These are phyloP conservation scores for Dichotomopilus funicola DNA, from an alignment of 2,329 filamentous ascomycete genomes.

Conservation along the genomic window DNA sequence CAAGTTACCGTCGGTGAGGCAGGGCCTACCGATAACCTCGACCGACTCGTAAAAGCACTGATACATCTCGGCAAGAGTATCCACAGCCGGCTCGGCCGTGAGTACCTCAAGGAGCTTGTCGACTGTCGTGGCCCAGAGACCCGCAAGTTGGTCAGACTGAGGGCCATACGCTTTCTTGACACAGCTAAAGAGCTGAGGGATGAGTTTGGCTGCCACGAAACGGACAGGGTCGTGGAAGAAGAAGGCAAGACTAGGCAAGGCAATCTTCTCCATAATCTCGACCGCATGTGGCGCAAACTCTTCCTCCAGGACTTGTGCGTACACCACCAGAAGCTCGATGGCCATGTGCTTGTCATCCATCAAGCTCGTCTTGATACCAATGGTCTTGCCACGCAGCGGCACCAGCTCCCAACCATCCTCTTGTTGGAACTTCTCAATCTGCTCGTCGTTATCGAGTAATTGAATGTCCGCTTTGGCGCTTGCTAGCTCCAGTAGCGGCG, in stretches of 20 bases:
- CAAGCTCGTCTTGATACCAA: slow-evolving; percentile 93
- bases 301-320: slow-evolving; percentile 89
- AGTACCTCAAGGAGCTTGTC: slow-evolving; percentile 91
- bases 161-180: slow-evolving; percentile 88
- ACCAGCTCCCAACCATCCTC: slow-evolving; percentile 98
- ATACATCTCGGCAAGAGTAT: slow-evolving; percentile 97
- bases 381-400: slow-evolving; percentile 93
- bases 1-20: slow-evolving; percentile 74
- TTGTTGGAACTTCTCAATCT: slow-evolving; percentile 84
- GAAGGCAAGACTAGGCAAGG: slow-evolving; percentile 86
- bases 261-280: slow-evolving; percentile 95
- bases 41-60: slow-evolving; percentile 99
- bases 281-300: slow-evolving; percentile 87
- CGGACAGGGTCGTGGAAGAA: slow-evolving; percentile 99
- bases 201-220: slow-evolving; percentile 88
- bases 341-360: slow-evolving; percentile 99
- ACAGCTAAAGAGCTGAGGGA: slow-evolving; percentile 86
- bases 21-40: slow-evolving; percentile 84
- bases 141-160: slow-evolving; percentile 69
- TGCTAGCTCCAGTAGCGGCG: slow-evolving; percentile 82
- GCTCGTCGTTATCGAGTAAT: slow-evolving; percentile 88
- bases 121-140: slow-evolving; percentile 77
- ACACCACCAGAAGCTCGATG: slow-evolving; percentile 96
- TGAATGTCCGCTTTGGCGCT: slow-evolving; percentile 97
- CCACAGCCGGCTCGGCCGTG: slow-evolving; percentile 87